A percentile compares a stretch with the other conserved stretches of the same genome.
Conservation (phyloP, 352 stramenopile genomes). For the Phytophthora hybrid region DNA sequence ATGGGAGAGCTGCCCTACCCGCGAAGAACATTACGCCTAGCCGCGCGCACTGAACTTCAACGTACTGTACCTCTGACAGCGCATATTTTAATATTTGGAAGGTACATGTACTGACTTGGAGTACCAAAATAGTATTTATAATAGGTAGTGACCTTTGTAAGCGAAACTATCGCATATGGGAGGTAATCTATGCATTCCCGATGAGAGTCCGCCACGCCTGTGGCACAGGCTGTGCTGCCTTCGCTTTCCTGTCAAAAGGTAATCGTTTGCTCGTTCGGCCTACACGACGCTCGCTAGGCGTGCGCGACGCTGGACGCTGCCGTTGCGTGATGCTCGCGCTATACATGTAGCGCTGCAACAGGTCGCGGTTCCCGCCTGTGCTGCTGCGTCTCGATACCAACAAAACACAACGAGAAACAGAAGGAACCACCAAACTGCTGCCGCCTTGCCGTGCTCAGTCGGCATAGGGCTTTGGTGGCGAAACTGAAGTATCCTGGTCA, state of each 20-base stretch:
- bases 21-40: conserved; percentile 31
- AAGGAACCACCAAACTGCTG: background rate
- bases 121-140: no score
- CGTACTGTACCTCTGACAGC: background rate
- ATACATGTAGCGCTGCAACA: background rate
- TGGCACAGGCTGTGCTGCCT: no score
- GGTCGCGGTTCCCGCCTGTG: background rate
- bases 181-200: background rate
- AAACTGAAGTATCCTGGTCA: conserved; percentile 22
- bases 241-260: background rate
- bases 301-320: background rate
- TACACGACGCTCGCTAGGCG: background rate
- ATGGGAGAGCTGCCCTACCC: conserved; percentile 8
- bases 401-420: conserved; percentile 1
- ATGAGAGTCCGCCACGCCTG: background rate
- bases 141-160: background rate
- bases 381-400: background rate
- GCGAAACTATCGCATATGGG: background rate
- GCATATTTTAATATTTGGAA: background rate
- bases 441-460: background rate
- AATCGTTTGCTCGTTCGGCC: background rate
- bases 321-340: background rate
- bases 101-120: no score
- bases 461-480: background rate
- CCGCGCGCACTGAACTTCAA: conserved; percentile 41